These are phyloP conservation scores for Rubia yunnanensis DNA, from an alignment of 257 asterid species.

Conservation along the genomic window DNA sequence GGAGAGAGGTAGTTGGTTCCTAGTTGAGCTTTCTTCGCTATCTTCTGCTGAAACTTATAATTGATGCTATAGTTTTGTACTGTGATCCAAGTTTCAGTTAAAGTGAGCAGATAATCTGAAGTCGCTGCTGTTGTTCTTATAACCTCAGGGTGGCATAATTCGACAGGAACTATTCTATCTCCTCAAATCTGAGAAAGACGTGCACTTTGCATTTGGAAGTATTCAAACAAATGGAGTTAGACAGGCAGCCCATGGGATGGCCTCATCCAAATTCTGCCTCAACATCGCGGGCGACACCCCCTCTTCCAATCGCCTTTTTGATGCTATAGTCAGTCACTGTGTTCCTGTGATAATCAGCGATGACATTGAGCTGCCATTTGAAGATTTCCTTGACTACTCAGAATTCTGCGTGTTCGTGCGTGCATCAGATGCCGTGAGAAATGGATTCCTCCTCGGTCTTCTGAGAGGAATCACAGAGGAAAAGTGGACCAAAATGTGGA, in stretches of 20 bases:
- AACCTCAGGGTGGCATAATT: conserved; percentile 59
- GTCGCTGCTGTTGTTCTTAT: background rate
- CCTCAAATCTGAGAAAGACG: conserved; percentile 55
- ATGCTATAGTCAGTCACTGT: conserved; percentile 75
- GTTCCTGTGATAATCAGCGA: conserved; percentile 88
- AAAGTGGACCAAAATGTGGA: conserved; percentile 76
- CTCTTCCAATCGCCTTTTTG: conserved; percentile 81
- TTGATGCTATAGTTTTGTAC: background rate
- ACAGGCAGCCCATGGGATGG: conserved; percentile 64
- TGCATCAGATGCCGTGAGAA: conserved; percentile 47
- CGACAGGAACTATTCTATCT: conserved; percentile 66
- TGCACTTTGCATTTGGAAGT: conserved; percentile 62
- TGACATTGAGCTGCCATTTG: conserved; percentile 76
- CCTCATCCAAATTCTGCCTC: conserved; percentile 68
- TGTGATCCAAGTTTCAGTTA: background rate
- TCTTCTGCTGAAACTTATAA: background rate
- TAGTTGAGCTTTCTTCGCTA: background rate
- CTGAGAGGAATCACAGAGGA: conserved; percentile 50
- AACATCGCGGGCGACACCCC: conserved; percentile 92
- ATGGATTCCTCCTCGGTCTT: conserved; percentile 52
- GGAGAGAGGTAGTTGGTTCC: too few relatives aligned
- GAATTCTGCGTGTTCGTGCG: conserved; percentile 60
- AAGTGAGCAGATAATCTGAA: background rate
- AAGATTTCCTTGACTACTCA: conserved; percentile 63
- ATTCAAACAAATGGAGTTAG: conserved; percentile 41